phyloP scores from a whole-genome alignment of 2,329 filamentous ascomycete genomes.

The Arthrocladium fulminans region DNA sequence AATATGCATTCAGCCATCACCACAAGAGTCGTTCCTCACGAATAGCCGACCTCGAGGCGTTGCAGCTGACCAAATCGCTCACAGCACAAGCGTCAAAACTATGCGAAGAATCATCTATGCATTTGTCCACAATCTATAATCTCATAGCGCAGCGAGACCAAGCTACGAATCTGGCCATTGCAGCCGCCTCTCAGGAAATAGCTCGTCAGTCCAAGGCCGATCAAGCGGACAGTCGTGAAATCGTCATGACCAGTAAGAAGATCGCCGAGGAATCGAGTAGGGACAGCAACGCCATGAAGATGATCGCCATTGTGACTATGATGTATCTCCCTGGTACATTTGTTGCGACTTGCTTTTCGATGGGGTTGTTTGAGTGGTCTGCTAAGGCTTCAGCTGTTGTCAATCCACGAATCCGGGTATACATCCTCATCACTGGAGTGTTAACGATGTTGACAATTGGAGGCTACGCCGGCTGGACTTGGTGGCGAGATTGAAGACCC shows the following conservation, averaged over 20 bases:
- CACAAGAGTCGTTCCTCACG: background rate
- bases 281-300: slow-evolving; percentile 1
- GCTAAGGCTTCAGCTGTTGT: slow-evolving; percentile 8
- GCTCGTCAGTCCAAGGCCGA: background rate
- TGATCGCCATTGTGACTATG: slow-evolving; percentile 6
- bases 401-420: slow-evolving; percentile 12
- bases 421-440: background rate
- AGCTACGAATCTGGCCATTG: background rate
- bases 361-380: slow-evolving; percentile 16
- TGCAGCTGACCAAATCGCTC: background rate
- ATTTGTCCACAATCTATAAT: background rate
- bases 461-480: background rate
- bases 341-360: slow-evolving; percentile 17
- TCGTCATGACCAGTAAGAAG: background rate
- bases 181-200: background rate
- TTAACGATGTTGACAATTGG: background rate
- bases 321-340: slow-evolving; percentile 17
- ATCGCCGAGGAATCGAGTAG: background rate
- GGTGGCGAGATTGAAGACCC: background rate
- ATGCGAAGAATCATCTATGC: background rate
- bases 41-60: background rate
- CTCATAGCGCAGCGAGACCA: background rate
- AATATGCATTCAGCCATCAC: background rate
- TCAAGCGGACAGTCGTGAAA: background rate
- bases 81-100: background rate